Evolutionary conservation across 768 basidiomycete genomes (phyloP).

Genomic region (Gloeophyllum trabeum): DNA sequence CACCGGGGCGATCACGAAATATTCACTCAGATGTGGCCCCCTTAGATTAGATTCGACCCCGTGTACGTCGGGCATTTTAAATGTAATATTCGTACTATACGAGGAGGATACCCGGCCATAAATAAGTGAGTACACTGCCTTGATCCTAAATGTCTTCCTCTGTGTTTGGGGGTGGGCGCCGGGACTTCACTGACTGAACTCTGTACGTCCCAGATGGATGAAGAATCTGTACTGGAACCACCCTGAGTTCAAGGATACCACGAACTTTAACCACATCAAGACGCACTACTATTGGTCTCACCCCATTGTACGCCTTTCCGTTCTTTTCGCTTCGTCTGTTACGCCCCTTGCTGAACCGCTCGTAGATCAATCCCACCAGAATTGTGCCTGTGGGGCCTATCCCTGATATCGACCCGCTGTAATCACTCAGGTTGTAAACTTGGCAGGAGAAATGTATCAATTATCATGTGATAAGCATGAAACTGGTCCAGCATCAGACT

Average conservation of each 20-base stretch:
- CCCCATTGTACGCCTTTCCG: constrained; percentile 18
- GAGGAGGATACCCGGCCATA: constrained; percentile 78
- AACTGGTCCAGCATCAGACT: too few relatives aligned
- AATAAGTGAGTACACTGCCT: constrained; percentile 43
- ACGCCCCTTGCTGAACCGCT: background rate
- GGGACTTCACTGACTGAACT: constrained; percentile 59
- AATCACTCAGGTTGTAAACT: background rate
- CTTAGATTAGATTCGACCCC: constrained; percentile 76
- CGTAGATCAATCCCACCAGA: background rate
- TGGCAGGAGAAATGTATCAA: background rate
- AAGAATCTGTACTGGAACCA: constrained; percentile 88
- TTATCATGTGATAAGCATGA: too few relatives aligned
- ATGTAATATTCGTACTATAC: constrained; percentile 80
- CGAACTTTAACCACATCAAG: constrained; percentile 87
- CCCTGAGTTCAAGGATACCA: constrained; percentile 77
- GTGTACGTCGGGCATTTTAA: constrained; percentile 93
- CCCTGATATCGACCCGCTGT: background rate
- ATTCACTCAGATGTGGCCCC: too few relatives aligned
- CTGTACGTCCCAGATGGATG: constrained; percentile 44
- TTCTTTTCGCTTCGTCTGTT: background rate
- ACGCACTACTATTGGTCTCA: constrained; percentile 66
- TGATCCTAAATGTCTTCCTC: too few relatives aligned
- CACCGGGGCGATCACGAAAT: too few relatives aligned
- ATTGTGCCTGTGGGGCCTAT: background rate
- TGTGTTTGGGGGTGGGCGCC: constrained; percentile 83